Conservation (phyloP, 1,139 yeast species). For the Nakaseomyces glabratus region DNA sequence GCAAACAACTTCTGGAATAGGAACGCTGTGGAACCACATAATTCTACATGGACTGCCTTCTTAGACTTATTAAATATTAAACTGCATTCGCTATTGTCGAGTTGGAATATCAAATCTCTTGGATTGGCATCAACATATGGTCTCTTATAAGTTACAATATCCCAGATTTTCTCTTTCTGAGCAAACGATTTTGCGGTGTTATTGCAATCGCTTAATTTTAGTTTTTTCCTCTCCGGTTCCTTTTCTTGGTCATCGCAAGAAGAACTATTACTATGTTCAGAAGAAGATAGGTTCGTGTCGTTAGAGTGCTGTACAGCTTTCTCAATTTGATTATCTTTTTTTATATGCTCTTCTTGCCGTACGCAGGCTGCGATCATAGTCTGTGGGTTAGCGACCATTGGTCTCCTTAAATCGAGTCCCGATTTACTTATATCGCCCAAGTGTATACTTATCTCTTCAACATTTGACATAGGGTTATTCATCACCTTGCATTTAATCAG, state of each 20-base stretch:
- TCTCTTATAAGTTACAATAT: conserved; percentile 39
- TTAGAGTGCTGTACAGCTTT: background rate
- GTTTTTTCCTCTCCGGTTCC: conserved; percentile 11
- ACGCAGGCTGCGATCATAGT: background rate
- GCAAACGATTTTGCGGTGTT: conserved; percentile 1
- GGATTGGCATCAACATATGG: conserved; percentile 47
- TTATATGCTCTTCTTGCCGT: conserved; percentile 1
- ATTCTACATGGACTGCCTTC: conserved; percentile 27
- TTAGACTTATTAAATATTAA: conserved; percentile 26
- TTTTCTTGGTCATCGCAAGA: background rate
- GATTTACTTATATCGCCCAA: conserved; percentile 39
- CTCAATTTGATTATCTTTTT: background rate
- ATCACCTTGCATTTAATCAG: conserved; percentile 43
- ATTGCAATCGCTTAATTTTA: conserved; percentile 5
- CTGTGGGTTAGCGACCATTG: background rate
- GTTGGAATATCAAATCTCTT: conserved; percentile 48
- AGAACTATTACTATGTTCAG: background rate
- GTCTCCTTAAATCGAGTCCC: conserved; percentile 31
- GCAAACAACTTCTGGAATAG: conserved; percentile 24
- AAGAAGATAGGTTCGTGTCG: background rate
- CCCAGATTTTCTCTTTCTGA: conserved; percentile 15
- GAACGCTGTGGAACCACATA: conserved; percentile 27
- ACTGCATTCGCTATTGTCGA: conserved; percentile 32
- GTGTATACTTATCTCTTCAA: conserved; percentile 48
- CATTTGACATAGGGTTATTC: conserved; percentile 40